Base-by-base conservation (phyloP, 495 filamentous ascomycete species). In the Apiosordaria backusii region DNA sequence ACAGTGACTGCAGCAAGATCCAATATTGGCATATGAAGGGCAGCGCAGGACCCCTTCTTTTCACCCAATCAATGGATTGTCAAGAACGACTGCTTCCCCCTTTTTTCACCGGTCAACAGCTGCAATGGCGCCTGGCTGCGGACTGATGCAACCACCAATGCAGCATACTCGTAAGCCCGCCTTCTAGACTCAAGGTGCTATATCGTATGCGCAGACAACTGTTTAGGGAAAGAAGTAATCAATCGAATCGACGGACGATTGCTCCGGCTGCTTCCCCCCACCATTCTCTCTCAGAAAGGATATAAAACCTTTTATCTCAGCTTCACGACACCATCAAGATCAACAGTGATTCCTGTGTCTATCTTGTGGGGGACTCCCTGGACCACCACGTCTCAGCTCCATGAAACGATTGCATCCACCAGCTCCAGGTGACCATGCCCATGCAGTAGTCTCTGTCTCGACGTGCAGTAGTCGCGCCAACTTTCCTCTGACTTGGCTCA, bases 81-180 rank as follows among this genome's bases (percentile, higher is more conserved):
- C 35, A 45, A 18, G 13, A 9, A 13, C 35, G 10, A 45, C 35
- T 13, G 35, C 9, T 45, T 45, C 35, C 35, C n/a, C 35, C 53
- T 24, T n/a, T 55, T 55, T 24, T 55, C 53, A 55, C 22, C 19
- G 53, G 19, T 55, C 53, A 55, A 55, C 53, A 55, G 53, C 53
- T 45, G 35, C 13, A 45, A 45, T 45, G 35, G 35, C 10, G 35
- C 35, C 35, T 7, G 35, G 35, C 35, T 13, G 5, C 35, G 16
- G 16, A 45, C 35, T 45, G 35, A 45, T 45, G 35, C 35, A 45
- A 45, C 35, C 35, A 45, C 35, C 35, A 45, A 45, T 45, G 35
- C 35, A 45, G 10, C 35, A 6, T 45, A 45, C 16, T 45, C 35
- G 35, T 45, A 45, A 45, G 35, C 35, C n/a, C 35, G 35, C 35